Conservation (phyloP, 345 rosid species). For the Camelina laxa region DNA sequence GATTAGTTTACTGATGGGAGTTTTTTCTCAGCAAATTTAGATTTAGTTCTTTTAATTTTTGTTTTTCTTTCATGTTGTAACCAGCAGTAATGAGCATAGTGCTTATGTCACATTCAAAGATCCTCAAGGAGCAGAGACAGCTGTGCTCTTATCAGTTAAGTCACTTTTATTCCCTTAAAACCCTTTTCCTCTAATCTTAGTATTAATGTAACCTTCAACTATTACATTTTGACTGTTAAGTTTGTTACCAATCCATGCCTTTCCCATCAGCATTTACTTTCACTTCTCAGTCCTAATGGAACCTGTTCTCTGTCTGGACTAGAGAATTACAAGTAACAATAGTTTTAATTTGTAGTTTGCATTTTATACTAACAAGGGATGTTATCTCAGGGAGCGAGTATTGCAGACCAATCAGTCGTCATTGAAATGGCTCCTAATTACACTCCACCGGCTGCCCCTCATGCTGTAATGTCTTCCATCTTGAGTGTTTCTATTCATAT, state of each 20-base stretch:
- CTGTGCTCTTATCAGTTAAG: constrained; percentile 80
- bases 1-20: neutral
- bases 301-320: neutral
- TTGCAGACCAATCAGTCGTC: constrained; percentile 74
- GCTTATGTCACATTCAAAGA: constrained; percentile 85
- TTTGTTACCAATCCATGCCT: constrained; percentile 15
- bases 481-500: neutral
- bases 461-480: constrained; percentile 52
- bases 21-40: neutral
- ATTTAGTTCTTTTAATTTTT: constrained; percentile 7
- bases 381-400: constrained; percentile 72
- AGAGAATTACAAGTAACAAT: neutral
- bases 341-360: constrained; percentile 3
- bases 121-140: constrained; percentile 84
- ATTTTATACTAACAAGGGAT: constrained; percentile 21
- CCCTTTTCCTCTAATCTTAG: neutral
- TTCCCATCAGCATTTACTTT: constrained; percentile 16
- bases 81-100: constrained; percentile 51
- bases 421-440: constrained; percentile 74
- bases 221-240: neutral
- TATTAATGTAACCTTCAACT: constrained; percentile 9
- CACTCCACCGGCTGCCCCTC: constrained; percentile 56
- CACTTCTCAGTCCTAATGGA: constrained; percentile 4
- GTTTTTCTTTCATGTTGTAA: constrained; percentile 29
- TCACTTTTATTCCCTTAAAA: constrained; percentile 16